Conservation (phyloP, 2,329 filamentous ascomycete genomes). For the Dactylellina leptospora region DNA sequence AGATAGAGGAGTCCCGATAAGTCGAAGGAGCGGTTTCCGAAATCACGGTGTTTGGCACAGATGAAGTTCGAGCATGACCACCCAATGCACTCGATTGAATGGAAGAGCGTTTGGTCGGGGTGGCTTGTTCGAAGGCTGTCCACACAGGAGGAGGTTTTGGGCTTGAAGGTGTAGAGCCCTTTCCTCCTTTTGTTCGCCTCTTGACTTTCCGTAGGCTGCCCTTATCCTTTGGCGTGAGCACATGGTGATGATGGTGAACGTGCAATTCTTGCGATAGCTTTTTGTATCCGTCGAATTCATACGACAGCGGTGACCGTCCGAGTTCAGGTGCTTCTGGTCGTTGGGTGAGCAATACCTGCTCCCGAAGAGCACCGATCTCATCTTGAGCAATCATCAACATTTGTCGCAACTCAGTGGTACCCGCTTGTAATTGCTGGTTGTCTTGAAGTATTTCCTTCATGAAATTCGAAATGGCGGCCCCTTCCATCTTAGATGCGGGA, state of each 20-base stretch:
- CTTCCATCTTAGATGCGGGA: conserved; percentile 41
- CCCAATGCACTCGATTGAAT: conserved; percentile 30
- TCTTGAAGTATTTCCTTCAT: conserved; percentile 95
- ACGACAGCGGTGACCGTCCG: conserved; percentile 57
- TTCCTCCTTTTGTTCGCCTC: conserved; percentile 71
- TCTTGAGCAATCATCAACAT: conserved; percentile 92
- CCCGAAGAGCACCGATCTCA: conserved; percentile 85
- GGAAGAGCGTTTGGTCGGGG: conserved; percentile 57
- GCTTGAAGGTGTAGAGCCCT: conserved; percentile 68
- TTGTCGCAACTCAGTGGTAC: conserved; percentile 88
- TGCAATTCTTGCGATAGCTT: conserved; percentile 77
- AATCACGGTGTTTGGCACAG: conserved; percentile 62
- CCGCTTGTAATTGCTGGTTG: conserved; percentile 90
- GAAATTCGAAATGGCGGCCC: conserved; percentile 70
- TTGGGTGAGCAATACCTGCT: conserved; percentile 82
- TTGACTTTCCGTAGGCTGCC: conserved; percentile 47
- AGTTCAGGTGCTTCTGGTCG: conserved; percentile 69
- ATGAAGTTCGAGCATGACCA: conserved; percentile 60
- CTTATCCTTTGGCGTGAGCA: conserved; percentile 66
- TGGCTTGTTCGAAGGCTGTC: conserved; percentile 61
- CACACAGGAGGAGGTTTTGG: conserved; percentile 59
- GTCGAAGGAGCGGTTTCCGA: conserved; percentile 69
- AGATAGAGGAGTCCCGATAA: conserved; percentile 76
- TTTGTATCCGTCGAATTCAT: conserved; percentile 48
- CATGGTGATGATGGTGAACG: conserved; percentile 93